A percentile compares a stretch with the other conserved stretches of the same genome.
Conservation (phyloP, 2,329 filamentous ascomycete species). For the Pseudophaeomoniella oleicola region DNA sequence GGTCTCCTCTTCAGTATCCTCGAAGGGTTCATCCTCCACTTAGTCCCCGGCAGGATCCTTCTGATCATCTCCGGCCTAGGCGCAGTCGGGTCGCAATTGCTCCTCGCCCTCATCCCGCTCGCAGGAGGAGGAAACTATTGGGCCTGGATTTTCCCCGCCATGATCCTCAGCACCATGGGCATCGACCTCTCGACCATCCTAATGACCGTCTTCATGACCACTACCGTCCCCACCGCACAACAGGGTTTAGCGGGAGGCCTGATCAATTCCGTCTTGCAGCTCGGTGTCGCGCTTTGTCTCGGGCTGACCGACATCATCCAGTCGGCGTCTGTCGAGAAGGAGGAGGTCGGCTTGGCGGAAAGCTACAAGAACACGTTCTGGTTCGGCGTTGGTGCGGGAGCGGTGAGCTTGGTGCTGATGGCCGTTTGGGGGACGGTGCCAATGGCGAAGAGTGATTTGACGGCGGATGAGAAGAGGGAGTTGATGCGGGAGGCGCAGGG, state of each 20-base stretch:
- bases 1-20: constrained; percentile 50
- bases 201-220: constrained; percentile 65
- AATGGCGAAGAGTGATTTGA: constrained; percentile 42
- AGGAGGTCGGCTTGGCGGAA: constrained; percentile 24
- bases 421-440: constrained; percentile 38
- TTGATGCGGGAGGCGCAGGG: constrained; percentile 7
- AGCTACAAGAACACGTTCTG: constrained; percentile 44
- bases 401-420: constrained; percentile 37
- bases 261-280: constrained; percentile 55
- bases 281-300: constrained; percentile 58
- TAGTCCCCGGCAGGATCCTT: constrained; percentile 47
- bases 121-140: constrained; percentile 43
- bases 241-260: constrained; percentile 61
- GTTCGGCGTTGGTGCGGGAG: constrained; percentile 45
- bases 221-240: constrained; percentile 47
- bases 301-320: constrained; percentile 52
- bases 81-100: constrained; percentile 41
- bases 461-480: constrained; percentile 35
- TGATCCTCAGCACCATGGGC: constrained; percentile 51
- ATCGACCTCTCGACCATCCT: constrained; percentile 66
- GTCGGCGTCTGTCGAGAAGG: constrained; percentile 28
- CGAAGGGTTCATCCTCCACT: constrained; percentile 54
- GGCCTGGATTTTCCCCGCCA: constrained; percentile 55
- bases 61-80: constrained; percentile 47
- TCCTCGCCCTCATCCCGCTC: constrained; percentile 50